These are phyloP conservation scores for Colletotrichum sp. DNA, from an alignment of 2,329 filamentous ascomycete species.

Conservation along the genomic window DNA sequence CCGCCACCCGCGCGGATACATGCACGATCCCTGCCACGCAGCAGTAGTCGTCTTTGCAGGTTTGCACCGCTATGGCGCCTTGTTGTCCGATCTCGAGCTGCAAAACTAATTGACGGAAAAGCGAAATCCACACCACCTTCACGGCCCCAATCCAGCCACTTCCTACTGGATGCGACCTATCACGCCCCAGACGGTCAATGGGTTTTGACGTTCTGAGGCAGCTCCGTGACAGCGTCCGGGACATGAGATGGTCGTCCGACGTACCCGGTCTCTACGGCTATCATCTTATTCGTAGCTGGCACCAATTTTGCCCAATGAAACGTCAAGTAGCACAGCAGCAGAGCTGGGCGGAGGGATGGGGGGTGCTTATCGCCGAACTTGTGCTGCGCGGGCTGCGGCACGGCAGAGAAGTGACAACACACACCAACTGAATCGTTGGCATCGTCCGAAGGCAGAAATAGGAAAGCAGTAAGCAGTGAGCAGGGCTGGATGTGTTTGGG, in stretches of 20 bases:
- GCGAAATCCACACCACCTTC: background rate
- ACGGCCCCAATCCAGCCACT: conserved; percentile 3
- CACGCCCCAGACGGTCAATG: background rate
- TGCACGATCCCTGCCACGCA: background rate
- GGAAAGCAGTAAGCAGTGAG: background rate
- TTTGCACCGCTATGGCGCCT: background rate
- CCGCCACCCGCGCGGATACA: conserved; percentile 1
- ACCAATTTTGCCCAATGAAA: background rate
- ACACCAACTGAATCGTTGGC: background rate
- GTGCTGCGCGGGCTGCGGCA: background rate
- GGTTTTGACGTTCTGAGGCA: conserved; percentile 18
- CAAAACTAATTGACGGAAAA: background rate
- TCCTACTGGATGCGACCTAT: background rate
- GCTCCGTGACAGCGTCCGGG: conserved; percentile 1
- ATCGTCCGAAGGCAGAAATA: background rate
- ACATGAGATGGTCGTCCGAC: conserved; percentile 18
- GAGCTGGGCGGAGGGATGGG: background rate
- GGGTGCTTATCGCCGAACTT: background rate
- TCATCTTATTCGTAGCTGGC: background rate
- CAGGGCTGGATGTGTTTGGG: background rate
- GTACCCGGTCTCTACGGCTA: background rate
- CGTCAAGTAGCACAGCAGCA: background rate
- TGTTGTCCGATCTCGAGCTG: background rate
- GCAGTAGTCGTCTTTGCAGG: background rate
- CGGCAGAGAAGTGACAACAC: background rate